phyloP scores from a whole-genome alignment of 2,329 filamentous ascomycete genomes.

The Alternaria consortialis region DNA sequence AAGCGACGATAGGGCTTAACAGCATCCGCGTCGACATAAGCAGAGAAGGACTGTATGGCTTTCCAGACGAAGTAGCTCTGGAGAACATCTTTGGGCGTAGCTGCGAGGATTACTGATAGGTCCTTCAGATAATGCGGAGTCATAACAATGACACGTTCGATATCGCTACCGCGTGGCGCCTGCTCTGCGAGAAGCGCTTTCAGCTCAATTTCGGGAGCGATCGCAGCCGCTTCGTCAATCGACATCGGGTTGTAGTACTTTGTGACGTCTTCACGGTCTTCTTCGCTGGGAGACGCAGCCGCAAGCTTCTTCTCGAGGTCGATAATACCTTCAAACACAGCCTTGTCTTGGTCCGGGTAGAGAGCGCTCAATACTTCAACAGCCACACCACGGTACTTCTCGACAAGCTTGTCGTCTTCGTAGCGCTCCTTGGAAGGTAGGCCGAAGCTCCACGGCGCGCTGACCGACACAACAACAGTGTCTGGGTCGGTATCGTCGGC shows the following conservation, averaged over 20 bases:
- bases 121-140: slow-evolving; percentile 69
- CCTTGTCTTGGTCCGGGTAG: slow-evolving; percentile 43
- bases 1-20: slow-evolving; percentile 69
- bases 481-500: slow-evolving; percentile 66
- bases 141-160: slow-evolving; percentile 65
- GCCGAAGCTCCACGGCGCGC: slow-evolving; percentile 59
- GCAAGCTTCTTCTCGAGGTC: slow-evolving; percentile 70
- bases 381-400: slow-evolving; percentile 40
- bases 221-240: slow-evolving; percentile 62
- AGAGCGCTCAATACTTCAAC: slow-evolving; percentile 33
- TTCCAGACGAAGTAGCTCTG: slow-evolving; percentile 73
- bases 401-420: slow-evolving; percentile 45
- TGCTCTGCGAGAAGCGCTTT: slow-evolving; percentile 62
- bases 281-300: slow-evolving; percentile 64
- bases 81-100: slow-evolving; percentile 64
- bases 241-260: slow-evolving; percentile 73
- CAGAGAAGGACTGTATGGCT: slow-evolving; percentile 62
- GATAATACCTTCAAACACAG: slow-evolving; percentile 47
- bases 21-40: slow-evolving; percentile 66
- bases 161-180: slow-evolving; percentile 60
- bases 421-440: slow-evolving; percentile 51
- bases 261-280: slow-evolving; percentile 69
- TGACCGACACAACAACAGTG: slow-evolving; percentile 59
- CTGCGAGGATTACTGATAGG: slow-evolving; percentile 64
- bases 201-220: slow-evolving; percentile 67